Evolutionary conservation across 306 rosid genomes (phyloP).

Genomic region (Medicago ruthenica): DNA sequence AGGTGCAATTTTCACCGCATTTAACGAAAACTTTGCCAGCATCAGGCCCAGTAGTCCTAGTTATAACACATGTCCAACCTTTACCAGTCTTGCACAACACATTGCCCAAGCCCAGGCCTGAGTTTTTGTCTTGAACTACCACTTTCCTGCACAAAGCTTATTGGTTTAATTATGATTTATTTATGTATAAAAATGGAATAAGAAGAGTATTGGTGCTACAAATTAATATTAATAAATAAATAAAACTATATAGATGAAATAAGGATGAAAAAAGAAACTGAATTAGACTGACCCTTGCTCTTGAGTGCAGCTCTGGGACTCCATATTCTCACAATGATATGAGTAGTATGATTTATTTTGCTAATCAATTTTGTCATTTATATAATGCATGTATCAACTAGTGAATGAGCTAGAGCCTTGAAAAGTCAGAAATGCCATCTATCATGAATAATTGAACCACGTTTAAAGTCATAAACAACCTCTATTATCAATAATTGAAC

Average conservation of each 20-base stretch:
- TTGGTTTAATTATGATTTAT: not conserved
- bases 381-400: not conserved
- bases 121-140: conserved; percentile 2
- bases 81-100: conserved; percentile 47
- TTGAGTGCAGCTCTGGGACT: conserved; percentile 31
- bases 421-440: not conserved
- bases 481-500: not conserved
- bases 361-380: not conserved
- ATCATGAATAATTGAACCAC: not conserved
- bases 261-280: not conserved
- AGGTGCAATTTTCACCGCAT: conserved; percentile 54
- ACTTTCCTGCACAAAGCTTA: conserved; percentile 34
- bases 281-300: conserved; percentile 23
- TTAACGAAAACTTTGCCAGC: conserved; percentile 53
- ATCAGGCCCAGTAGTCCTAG: conserved; percentile 54
- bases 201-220: not conserved
- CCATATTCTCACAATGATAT: conserved; percentile 39
- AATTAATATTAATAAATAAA: not conserved
- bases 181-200: not conserved
- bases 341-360: not conserved
- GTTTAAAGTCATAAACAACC: not conserved
- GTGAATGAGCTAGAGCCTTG: not conserved
- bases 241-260: not conserved
- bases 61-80: conserved; percentile 59
- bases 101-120: conserved; percentile 31